These are phyloP conservation scores for Coemansia sp. DNA, from an alignment of 192 early-diverging fungal species.

Conservation along the genomic window DNA sequence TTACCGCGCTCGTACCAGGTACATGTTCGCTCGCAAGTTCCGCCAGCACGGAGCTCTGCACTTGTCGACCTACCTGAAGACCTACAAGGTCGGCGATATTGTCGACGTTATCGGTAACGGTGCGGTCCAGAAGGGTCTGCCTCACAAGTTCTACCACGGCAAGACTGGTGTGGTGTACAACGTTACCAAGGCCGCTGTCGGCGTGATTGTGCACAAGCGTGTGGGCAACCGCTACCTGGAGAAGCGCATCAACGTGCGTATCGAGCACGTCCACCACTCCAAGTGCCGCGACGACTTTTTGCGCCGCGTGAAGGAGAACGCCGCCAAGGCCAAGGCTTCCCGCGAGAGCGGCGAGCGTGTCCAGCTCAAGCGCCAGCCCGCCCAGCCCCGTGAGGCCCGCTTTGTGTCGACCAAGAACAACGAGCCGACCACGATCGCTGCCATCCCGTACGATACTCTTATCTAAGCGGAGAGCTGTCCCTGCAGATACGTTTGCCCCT, in stretches of 20 bases:
- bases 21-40: slow-evolving; percentile 98
- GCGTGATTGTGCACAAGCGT: slow-evolving; percentile 97
- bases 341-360: slow-evolving; percentile 71
- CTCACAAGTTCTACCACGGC: slow-evolving; percentile 99
- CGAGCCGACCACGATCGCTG: slow-evolving; percentile 87
- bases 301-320: slow-evolving; percentile 95
- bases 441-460: slow-evolving; percentile 90
- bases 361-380: slow-evolving; percentile 90
- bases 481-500: neutral
- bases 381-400: slow-evolving; percentile 82
- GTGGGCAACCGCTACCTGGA: slow-evolving; percentile 98
- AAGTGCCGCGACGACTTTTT: slow-evolving; percentile 98
- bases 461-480: slow-evolving; percentile 31
- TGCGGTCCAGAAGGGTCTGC: slow-evolving; percentile 99
- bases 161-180: slow-evolving; percentile 99
- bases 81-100: slow-evolving; percentile 98
- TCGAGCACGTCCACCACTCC: slow-evolving; percentile 99
- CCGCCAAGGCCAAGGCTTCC: slow-evolving; percentile 78
- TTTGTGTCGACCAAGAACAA: slow-evolving; percentile 86
- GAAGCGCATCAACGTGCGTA: slow-evolving; percentile 97
- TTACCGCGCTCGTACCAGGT: slow-evolving; percentile 96
- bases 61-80: slow-evolving; percentile 97
- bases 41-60: slow-evolving; percentile 89
- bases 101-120: slow-evolving; percentile 99
- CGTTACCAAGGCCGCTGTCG: slow-evolving; percentile 98